phyloP scores from a whole-genome alignment of 768 basidiomycete species.

The Lyophyllum atratum region DNA sequence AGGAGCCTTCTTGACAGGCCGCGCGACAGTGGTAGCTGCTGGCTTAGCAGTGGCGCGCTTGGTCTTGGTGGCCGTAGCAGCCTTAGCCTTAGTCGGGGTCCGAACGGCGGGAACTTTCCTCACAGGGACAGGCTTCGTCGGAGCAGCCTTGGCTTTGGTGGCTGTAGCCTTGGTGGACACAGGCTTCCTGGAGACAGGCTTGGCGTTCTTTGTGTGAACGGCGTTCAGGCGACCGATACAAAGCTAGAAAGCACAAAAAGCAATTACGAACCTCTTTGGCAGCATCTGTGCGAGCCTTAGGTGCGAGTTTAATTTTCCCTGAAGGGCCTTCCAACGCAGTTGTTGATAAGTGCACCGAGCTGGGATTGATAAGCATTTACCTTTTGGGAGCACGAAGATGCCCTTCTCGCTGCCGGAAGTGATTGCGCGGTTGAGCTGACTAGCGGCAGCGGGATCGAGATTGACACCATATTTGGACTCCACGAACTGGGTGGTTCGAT shows the following conservation, averaged over 20 bases:
- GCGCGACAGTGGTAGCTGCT: slow-evolving; percentile 18
- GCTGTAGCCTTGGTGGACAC: slow-evolving; percentile 19
- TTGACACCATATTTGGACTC: slow-evolving; percentile 82
- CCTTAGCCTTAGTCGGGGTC: slow-evolving; percentile 28
- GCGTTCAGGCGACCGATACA: slow-evolving; percentile 6
- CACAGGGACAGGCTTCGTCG: slow-evolving; percentile 20
- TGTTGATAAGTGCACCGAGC: slow-evolving; percentile 7
- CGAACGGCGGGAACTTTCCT: slow-evolving; percentile 16
- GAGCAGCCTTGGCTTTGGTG: slow-evolving; percentile 23
- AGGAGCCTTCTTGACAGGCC: slow-evolving; percentile 24
- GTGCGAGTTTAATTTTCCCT: slow-evolving; percentile 46
- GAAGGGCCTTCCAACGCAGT: slow-evolving; percentile 26
- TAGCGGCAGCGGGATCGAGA: slow-evolving; percentile 69
- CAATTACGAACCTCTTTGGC: slow-evolving; percentile 45
- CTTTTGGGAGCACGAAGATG: slow-evolving; percentile 52
- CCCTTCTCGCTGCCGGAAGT: slow-evolving; percentile 49
- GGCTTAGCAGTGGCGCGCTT: slow-evolving; percentile 19
- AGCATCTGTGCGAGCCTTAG: slow-evolving; percentile 61
- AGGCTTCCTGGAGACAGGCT: slow-evolving; percentile 44
- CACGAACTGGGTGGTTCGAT: slow-evolving; percentile 57
- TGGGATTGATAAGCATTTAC: slow-evolving; percentile 20
- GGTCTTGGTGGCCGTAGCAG: slow-evolving; percentile 28
- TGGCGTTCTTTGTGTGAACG: slow-evolving; percentile 35
- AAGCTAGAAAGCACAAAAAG: background rate
- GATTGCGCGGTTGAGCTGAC: slow-evolving; percentile 84